phyloP scores from a whole-genome alignment of 495 filamentous ascomycete genomes.

The Umbilicaria muhlenbergii region DNA sequence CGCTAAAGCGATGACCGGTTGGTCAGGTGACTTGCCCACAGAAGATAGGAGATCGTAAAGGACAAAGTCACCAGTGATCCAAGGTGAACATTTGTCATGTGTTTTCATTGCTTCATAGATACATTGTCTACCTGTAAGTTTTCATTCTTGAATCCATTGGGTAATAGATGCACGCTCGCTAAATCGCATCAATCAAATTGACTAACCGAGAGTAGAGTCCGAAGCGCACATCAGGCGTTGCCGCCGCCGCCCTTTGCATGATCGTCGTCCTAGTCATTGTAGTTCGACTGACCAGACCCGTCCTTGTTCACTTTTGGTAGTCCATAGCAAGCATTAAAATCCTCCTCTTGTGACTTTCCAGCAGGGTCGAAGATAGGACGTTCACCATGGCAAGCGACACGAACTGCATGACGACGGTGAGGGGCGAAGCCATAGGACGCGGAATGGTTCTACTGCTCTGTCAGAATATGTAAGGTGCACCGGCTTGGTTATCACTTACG shows the following conservation, averaged over 20 bases:
- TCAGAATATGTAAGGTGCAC: no score
- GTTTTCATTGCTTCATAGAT: no score
- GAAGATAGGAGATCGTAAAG: no score
- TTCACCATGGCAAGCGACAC: conserved; percentile 44
- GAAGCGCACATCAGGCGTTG: neutral
- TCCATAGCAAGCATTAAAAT: conserved; percentile 30
- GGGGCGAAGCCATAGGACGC: conserved; percentile 47
- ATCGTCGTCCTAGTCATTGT: conserved; percentile 35
- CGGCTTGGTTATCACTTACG: conserved; percentile 20
- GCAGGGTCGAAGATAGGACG: conserved; percentile 34
- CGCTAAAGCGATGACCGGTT: no score
- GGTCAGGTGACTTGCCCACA: no score
- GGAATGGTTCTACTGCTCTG: conserved; percentile 33
- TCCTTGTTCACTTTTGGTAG: conserved; percentile 42
- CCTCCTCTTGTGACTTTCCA: conserved; percentile 45
- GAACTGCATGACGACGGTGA: conserved; percentile 45
- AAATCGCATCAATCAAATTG: conserved; percentile 4
- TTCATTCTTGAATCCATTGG: neutral
- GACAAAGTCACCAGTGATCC: no score
- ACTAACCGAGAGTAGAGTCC: neutral
- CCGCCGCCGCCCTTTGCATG: neutral
- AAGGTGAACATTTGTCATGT: no score
- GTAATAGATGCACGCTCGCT: conserved; percentile 2
- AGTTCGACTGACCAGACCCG: conserved; percentile 43
- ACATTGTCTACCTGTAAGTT: neutral